Evolutionary conservation across 352 stramenopile genomes (phyloP).

Genomic region (Pythium utonaiense): DNA sequence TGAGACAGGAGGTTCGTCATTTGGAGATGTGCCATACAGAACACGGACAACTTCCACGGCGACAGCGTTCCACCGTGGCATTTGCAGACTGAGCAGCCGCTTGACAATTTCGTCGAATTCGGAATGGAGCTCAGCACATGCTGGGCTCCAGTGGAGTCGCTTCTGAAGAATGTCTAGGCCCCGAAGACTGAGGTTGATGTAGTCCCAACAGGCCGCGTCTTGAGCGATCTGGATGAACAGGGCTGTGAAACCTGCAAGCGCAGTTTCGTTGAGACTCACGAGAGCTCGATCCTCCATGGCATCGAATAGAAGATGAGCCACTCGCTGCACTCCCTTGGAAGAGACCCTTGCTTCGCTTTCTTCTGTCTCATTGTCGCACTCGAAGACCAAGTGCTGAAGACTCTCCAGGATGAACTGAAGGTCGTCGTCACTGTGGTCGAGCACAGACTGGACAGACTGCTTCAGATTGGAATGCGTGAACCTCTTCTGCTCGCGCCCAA

Average conservation of each 20-base stretch:
- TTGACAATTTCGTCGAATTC: slow-evolving; percentile 23
- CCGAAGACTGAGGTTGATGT: slow-evolving; percentile 42
- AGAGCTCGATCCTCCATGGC: slow-evolving; percentile 27
- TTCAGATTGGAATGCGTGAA: slow-evolving; percentile 43
- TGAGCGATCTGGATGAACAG: slow-evolving; percentile 28
- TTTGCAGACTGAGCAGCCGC: slow-evolving; percentile 27
- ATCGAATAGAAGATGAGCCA: slow-evolving; percentile 62
- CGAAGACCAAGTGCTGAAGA: slow-evolving; percentile 18
- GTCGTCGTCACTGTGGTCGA: slow-evolving; percentile 17
- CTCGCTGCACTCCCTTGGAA: slow-evolving; percentile 39
- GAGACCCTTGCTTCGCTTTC: slow-evolving; percentile 16
- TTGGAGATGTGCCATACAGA: slow-evolving; percentile 11
- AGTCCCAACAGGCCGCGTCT: slow-evolving; percentile 35
- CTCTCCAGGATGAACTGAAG: slow-evolving; percentile 20
- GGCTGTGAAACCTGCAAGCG: slow-evolving; percentile 16
- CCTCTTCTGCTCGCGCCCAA: slow-evolving; percentile 19
- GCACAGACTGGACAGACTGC: slow-evolving; percentile 31
- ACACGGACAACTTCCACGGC: slow-evolving; percentile 49
- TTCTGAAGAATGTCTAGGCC: slow-evolving; percentile 27
- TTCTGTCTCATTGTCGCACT: slow-evolving; percentile 7
- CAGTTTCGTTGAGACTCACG: not conserved
- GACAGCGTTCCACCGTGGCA: slow-evolving; percentile 39
- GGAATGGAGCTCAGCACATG: too few relatives aligned
- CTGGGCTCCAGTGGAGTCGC: not conserved
- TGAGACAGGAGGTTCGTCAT: not conserved